These are phyloP conservation scores for Brettanomyces anomalus DNA, from an alignment of 805 yeast species.

Conservation along the genomic window DNA sequence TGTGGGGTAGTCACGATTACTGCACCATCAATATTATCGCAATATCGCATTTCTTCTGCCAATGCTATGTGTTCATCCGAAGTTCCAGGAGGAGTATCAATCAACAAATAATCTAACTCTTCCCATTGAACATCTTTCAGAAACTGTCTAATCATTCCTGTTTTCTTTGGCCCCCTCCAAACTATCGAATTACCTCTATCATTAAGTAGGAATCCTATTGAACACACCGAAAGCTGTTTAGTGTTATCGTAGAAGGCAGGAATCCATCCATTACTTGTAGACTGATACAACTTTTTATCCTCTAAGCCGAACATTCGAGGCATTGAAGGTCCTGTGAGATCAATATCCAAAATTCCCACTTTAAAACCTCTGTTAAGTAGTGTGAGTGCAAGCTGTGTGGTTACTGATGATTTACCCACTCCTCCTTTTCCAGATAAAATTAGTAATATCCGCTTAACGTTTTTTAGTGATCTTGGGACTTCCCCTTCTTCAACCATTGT, in stretches of 20 bases:
- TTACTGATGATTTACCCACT: slow-evolving; percentile 93
- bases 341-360: slow-evolving; percentile 95
- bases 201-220: slow-evolving; percentile 77
- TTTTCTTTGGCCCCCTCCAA: slow-evolving; percentile 98
- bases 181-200: slow-evolving; percentile 87
- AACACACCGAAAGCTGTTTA: slow-evolving; percentile 59
- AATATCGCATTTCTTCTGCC: slow-evolving; percentile 74
- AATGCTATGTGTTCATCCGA: slow-evolving; percentile 96
- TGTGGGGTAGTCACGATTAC: slow-evolving; percentile 96
- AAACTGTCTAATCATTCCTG: slow-evolving; percentile 95
- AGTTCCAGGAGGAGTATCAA: slow-evolving; percentile 99
- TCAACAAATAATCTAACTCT: slow-evolving; percentile 63
- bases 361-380: slow-evolving; percentile 59
- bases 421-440: slow-evolving; percentile 95
- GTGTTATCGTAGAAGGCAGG: slow-evolving; percentile 56
- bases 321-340: slow-evolving; percentile 91
- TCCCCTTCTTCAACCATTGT: slow-evolving; percentile 12
- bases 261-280: slow-evolving; percentile 86
- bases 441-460: slow-evolving; percentile 68
- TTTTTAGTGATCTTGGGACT: slow-evolving; percentile 21
- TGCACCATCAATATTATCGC: slow-evolving; percentile 79
- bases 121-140: slow-evolving; percentile 91
- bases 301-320: slow-evolving; percentile 97
- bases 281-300: slow-evolving; percentile 67
- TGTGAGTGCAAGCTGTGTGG: slow-evolving; percentile 87